Conservation (phyloP, 1,139 yeast species). For the Lodderomyces parapsilosis region DNA sequence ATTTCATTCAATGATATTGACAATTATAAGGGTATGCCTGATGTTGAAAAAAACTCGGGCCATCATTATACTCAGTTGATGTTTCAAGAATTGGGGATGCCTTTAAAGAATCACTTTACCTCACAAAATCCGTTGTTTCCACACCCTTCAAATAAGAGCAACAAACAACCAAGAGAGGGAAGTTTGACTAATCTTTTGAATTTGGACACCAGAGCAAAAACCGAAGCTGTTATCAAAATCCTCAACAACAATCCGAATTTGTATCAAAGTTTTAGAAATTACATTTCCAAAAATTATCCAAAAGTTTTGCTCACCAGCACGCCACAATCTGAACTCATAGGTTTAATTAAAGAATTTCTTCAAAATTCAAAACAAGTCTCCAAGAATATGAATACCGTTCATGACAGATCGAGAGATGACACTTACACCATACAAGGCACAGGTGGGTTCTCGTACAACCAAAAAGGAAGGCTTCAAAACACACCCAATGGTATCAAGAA, state of each 20-base stretch:
- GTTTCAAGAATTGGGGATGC: slow-evolving; percentile 44
- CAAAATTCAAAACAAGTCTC: slow-evolving; percentile 18
- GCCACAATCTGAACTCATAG: slow-evolving; percentile 16
- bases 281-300: slow-evolving; percentile 38
- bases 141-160: slow-evolving; percentile 20
- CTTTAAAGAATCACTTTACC: slow-evolving; percentile 31
- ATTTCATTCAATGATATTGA: slow-evolving; percentile 47
- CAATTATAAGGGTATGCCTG: slow-evolving; percentile 45
- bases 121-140: slow-evolving; percentile 37
- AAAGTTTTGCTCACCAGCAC: slow-evolving; percentile 22
- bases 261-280: slow-evolving; percentile 29
- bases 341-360: slow-evolving; percentile 31
- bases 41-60: slow-evolving; percentile 46
- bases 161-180: slow-evolving; percentile 20
- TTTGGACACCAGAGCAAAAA: slow-evolving; percentile 26
- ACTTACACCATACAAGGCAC: slow-evolving; percentile 50
- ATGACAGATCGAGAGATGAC: slow-evolving; percentile 14
- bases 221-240: slow-evolving; percentile 26
- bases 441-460: slow-evolving; percentile 71
- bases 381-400: slow-evolving; percentile 20
- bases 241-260: slow-evolving; percentile 36
- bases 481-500: slow-evolving; percentile 72
- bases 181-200: slow-evolving; percentile 34
- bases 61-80: slow-evolving; percentile 37
- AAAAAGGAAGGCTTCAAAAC: slow-evolving; percentile 69